Base-by-base conservation (phyloP, 2,329 filamentous ascomycete species). In the Paecilomyces sp. region DNA sequence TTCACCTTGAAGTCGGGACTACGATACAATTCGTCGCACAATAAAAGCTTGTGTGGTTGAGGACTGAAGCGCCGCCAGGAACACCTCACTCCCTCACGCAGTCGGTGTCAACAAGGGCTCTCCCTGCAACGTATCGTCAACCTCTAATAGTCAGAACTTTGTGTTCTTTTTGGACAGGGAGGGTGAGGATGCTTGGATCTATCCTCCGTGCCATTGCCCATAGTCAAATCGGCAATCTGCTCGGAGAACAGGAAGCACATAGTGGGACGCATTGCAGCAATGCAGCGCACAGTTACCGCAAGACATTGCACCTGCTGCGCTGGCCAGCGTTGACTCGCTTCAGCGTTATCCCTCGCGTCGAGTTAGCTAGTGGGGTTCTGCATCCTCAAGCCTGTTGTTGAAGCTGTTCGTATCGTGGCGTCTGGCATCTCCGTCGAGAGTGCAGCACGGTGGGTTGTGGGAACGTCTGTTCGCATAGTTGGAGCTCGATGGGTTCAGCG, bases 261-360 rank as follows among this genome's bases (percentile, higher is more conserved):
- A 53, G 51, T 53, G 51, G 51, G 51, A 53, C 51, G 22, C 51
- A 15, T 53, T 25, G 51, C 22, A 25, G 51, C 51, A 53, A 24
- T 53, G 51, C 51, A 25, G 51, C 51, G 28, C 24, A 53, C 9
- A 30, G 28, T 28, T 47, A 4, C 41, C 41, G 51, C 22, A 28
- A 30, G 24, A 53, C 51, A 53, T 53, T 8, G 30, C 24, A 15
- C 30, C 50, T 62, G 65, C 63, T 69, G 65, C 57, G 66, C 63
- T 69, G 67, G 63, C 67, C 65, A 61, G 59, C 60, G 58, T 57
- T 62, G 59, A 68, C 65, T 69, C 62, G 67, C 61, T 64, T 59
- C 55, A 60, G 36, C 52, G 61, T 57, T 50, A 55, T 60, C 59
- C 58, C 61, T 61, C 62, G 56, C 60, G 60, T 65, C 60, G 13